A percentile compares a stretch with the other conserved stretches of the same genome.
Evolutionary conservation across 2,329 filamentous ascomycete species (phyloP).

Genomic region (Penicillium sp.): DNA sequence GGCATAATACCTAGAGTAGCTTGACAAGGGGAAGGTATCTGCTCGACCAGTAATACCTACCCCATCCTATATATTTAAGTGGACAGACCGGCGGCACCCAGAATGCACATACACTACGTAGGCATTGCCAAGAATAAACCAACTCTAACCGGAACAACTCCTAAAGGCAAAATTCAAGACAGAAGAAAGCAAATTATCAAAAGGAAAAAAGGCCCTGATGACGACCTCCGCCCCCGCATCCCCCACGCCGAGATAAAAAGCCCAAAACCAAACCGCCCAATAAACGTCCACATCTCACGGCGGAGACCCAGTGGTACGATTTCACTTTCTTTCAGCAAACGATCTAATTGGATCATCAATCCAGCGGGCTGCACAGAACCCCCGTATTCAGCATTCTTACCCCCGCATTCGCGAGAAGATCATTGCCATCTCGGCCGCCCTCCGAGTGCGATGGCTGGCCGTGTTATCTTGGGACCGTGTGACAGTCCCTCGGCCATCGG

Average conservation of each 20-base stretch:
- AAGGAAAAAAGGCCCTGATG: neutral
- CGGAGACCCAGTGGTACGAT: neutral
- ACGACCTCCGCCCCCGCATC: conserved; percentile 2
- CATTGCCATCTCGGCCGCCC: conserved; percentile 24
- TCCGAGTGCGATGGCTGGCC: conserved; percentile 22
- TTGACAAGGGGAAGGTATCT: too few relatives aligned
- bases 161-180: neutral
- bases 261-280: neutral
- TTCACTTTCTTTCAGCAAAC: neutral
- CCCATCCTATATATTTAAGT: too few relatives aligned
- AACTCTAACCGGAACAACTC: neutral
- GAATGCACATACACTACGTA: too few relatives aligned
- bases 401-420: conserved; percentile 22
- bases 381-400: neutral
- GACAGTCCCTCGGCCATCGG: conserved; percentile 22
- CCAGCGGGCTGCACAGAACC: neutral
- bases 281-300: neutral
- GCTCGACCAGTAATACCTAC: too few relatives aligned
- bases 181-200: neutral
- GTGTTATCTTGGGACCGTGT: conserved; percentile 7
- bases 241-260: neutral
- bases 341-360: neutral
- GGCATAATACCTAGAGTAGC: neutral
- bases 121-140: too few relatives aligned
- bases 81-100: too few relatives aligned